Evolutionary conservation across 306 rosid genomes (phyloP).

Genomic region (Medicago arabica): DNA sequence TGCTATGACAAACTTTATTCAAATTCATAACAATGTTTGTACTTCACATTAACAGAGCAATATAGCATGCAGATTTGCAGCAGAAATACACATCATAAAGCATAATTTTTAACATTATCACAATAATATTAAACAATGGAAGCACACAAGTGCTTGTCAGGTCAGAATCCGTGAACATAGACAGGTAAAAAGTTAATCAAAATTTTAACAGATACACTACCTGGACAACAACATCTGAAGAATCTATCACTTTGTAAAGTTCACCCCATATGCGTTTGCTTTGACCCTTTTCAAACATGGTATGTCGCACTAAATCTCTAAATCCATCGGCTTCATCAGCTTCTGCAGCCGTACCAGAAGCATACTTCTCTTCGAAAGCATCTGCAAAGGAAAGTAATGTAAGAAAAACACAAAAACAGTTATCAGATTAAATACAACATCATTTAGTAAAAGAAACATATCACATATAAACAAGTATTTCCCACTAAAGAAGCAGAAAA

Average conservation of each 20-base stretch:
- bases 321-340: constrained; percentile 73
- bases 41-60: constrained; percentile 4
- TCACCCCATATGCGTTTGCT: constrained; percentile 99
- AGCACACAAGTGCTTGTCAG: background rate
- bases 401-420: background rate
- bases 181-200: constrained; percentile 21
- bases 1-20: background rate
- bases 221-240: constrained; percentile 98
- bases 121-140: background rate
- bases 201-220: constrained; percentile 45
- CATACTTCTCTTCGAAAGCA: constrained; percentile 69
- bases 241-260: constrained; percentile 97
- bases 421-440: constrained; percentile 6
- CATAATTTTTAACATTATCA: background rate
- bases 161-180: constrained; percentile 3
- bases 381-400: constrained; percentile 51
- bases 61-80: background rate
- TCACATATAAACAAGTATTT: constrained; percentile 20
- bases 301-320: constrained; percentile 89
- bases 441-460: background rate
- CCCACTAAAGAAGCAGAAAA: constrained; percentile 22
- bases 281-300: constrained; percentile 97
- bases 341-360: constrained; percentile 52
- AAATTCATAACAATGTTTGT: background rate
- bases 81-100: constrained; percentile 9